Evolutionary conservation across 768 basidiomycete species (phyloP), one percentile per base, ranked within the genome.

Genomic region (Tricholoma flavovirens): DNA sequence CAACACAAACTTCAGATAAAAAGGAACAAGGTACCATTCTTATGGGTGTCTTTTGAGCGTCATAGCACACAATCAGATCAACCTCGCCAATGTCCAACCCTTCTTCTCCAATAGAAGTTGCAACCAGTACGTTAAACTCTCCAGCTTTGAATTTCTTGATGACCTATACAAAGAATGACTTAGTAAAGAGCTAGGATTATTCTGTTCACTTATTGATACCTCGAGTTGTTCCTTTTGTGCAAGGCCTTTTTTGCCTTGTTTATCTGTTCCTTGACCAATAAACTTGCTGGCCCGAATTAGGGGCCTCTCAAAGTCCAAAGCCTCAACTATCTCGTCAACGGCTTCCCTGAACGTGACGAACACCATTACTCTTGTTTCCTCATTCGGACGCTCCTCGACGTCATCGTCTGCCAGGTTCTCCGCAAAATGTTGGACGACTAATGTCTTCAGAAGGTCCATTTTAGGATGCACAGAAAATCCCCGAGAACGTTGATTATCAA

Each of bases 11-110:
- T 35, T n/a, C 49, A 45, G 56, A 38, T 42, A 3, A 38, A 30
- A 33, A 30, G 30, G 33, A 36, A 45, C 33, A 21, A 60, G 84
- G 51, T 69, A 96, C 96, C 89, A 97, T 93, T 56, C 95, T 91
- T 59, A 98, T 94, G 1, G 95, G 89, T 0, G 92, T 92, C 75
- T 96, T 97, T 64, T 95, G 92, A 22, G 94, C 87, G 62, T 99
- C 97, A 68, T 98, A 99, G 65, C 95, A 98, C 49, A 98, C 76
- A 55, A 98, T 96, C 66, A 94, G 77, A 67, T 99, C 97, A 14
- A 99, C 87, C 68, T 97, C 95, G 30, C 97, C 97, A 54, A 99
- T 99, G 69, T 99, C 97, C 15, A 99, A 77, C 56, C 97, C 97
- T 70, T 99, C 97, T 72, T 99, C 97, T 19, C 97, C 97, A 54